These are phyloP conservation scores for Colletotrichum graminicola DNA, from an alignment of 2,329 filamentous ascomycete genomes.

Conservation along the genomic window DNA sequence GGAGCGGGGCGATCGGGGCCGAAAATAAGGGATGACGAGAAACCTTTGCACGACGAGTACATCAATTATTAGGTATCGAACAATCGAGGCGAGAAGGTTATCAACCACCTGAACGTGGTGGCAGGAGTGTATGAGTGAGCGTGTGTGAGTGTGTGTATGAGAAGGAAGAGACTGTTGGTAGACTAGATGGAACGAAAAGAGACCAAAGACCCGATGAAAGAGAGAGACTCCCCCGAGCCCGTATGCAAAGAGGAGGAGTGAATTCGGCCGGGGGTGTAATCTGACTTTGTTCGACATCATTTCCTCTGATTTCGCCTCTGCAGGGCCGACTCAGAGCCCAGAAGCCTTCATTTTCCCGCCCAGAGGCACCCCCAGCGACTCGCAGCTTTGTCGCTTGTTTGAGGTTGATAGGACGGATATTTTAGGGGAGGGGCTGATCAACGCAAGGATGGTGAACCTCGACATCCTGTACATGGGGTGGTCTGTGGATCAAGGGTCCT, in stretches of 20 bases:
- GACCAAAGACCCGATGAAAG: conserved; percentile 32
- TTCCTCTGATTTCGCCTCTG: conserved; percentile 34
- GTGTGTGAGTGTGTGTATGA: conserved; percentile 5
- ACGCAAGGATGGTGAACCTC: conserved; percentile 49
- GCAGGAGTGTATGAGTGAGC: not conserved
- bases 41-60: conserved; percentile 24
- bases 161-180: not conserved
- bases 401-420: conserved; percentile 65
- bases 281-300: conserved; percentile 38
- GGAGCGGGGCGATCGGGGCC: conserved; percentile 30
- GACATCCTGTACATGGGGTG: conserved; percentile 36
- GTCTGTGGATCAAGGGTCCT: conserved; percentile 45
- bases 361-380: conserved; percentile 42
- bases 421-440: conserved; percentile 58
- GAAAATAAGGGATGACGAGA: conserved; percentile 35
- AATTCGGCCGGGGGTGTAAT: conserved; percentile 24
- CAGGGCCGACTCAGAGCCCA: conserved; percentile 28
- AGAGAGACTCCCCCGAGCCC: conserved; percentile 14
- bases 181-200: conserved; percentile 17
- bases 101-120: conserved; percentile 4
- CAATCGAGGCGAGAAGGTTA: not conserved
- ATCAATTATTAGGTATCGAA: not conserved
- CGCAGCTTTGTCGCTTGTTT: conserved; percentile 55
- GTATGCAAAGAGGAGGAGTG: conserved; percentile 33
- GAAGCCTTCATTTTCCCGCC: conserved; percentile 25